Evolutionary conservation across 2,329 filamentous ascomycete genomes (phyloP), one percentile per base, ranked within the genome.

Genomic region (Aspergillus sp.): DNA sequence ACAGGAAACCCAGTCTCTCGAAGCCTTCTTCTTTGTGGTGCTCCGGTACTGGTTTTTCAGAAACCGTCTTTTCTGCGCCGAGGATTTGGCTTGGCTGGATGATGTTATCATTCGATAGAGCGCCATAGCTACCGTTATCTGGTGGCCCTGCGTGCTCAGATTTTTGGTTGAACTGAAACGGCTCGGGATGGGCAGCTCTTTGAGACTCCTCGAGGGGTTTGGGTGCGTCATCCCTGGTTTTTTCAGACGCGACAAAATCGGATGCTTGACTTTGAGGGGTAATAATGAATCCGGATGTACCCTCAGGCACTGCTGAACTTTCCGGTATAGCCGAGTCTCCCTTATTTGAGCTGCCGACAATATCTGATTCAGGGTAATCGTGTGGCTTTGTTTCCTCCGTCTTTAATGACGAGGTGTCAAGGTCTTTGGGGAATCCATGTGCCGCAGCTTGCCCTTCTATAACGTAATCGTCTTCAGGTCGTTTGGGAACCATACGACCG

Each of bases 401-500:
- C 11, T n/a, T 39, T 24, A 17, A 24, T 12, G 49, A 24, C 12
- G 24, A 32, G 17, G 9, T 5, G 2, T 38, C 48, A 42, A 8
- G 20, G 3, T 20, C 22, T 13, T 24, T 18, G 9, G 17, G n/a
- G 2, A 32, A 44, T 18, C 38, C 11, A 15, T 11, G 20, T 11
- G 41, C 36, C 18, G 22, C 6, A 22, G 17, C 42, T 7, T 24
- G 32, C 5, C 22, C 13, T 43, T 60, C 15, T 34, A 48, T 8
- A 50, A 17, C 3, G 8, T 20, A 17, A 11, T 32, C 6, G 20
- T 20, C 5, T 36, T 12, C 41, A 18, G 48, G 4, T 30, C 5
- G 45, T 48, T 61, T 62, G 2, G 66, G 71, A 7, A 72, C 64
- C 71, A 78, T 79, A 20, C 75, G 70, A 32, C 75, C 74, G 55